Base-by-base conservation (phyloP, 75 land plant genomes). In the Sequoiadendron giganteum region DNA sequence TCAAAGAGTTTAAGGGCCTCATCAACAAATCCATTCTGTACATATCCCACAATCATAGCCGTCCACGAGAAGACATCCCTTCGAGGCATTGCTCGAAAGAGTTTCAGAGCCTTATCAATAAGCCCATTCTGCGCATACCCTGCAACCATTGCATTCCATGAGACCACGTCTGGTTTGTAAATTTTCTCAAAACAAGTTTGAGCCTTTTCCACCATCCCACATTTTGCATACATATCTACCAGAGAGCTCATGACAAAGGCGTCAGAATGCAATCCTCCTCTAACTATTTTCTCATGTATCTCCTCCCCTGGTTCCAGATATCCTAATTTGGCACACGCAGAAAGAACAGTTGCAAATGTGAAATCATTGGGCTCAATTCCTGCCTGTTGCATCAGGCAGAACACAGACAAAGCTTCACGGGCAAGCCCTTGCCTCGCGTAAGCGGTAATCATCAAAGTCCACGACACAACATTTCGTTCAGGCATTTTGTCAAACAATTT, bases 201-300 rank as follows among this genome's bases (percentile, higher is more conserved):
- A 42, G 92, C 92, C 30, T 86, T 77, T 18, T 70, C 88, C 49
- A 91, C 42, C 15, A 47, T 38, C 77, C 81, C 90, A 68, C 58
- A 77, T 68, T 89, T 91, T 19, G 92, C 88, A 76, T 91, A 89
- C 86, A 91, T 86, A 19, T 86, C 56, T 52, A 89, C 55, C 42
- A 89, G 84, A 32, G 88, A 87, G 83, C 76, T 87, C 61, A 84
- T 75, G 10, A 89, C 56, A 68, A 89, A 87, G 9, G 82, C 45
- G 14, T 89, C 73, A 10, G 45, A 34, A 19, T 68, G 16, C 28
- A 68, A 87, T 30, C 90, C 88, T 45, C 52, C 34, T 65, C 85
- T 85, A 5, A 84, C 77, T 25, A 84, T 55, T 47, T 54, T 25
- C 39, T 55, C 73, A 49, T 90, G 90, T 1, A 90, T 42, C 14